Evolutionary conservation across 345 rosid species (phyloP).

Genomic region (Geranium rotundifolium): DNA sequence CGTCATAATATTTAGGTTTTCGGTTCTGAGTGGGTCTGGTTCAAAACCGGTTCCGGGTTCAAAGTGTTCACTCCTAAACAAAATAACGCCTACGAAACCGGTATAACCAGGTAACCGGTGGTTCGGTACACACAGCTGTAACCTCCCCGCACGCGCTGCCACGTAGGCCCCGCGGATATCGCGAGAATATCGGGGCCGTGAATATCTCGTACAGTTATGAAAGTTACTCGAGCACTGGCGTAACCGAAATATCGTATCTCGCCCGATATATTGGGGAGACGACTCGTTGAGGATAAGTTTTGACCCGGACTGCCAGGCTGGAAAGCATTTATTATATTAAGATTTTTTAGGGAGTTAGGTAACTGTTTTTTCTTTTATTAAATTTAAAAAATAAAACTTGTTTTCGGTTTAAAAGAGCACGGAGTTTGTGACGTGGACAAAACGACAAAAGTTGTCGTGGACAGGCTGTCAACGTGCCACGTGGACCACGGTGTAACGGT

Average conservation of each 20-base stretch:
- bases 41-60: too few relatives aligned
- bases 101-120: constrained; percentile 20
- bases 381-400: too few relatives aligned
- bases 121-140: too few relatives aligned
- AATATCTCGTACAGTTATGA: constrained; percentile 10
- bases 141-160: constrained; percentile 20
- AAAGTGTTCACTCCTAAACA: too few relatives aligned
- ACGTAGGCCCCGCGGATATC: constrained; percentile 13
- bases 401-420: too few relatives aligned
- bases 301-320: not conserved
- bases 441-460: constrained; percentile 9
- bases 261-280: not conserved
- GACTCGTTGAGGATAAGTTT: not conserved
- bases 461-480: constrained; percentile 25
- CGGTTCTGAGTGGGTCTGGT: too few relatives aligned
- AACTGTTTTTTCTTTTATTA: too few relatives aligned
- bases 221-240: constrained; percentile 7
- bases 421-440: constrained; percentile 15
- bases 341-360: not conserved
- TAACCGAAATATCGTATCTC: not conserved
- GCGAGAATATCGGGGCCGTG: not conserved
- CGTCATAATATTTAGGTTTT: too few relatives aligned
- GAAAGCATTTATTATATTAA: not conserved
- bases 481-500: constrained; percentile 2
- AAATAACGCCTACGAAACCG: constrained; percentile 6